A percentile compares a stretch with the other conserved stretches of the same genome.
Conservation (phyloP, 2,329 filamentous ascomycete genomes). For the Sarocladium kiliense region DNA sequence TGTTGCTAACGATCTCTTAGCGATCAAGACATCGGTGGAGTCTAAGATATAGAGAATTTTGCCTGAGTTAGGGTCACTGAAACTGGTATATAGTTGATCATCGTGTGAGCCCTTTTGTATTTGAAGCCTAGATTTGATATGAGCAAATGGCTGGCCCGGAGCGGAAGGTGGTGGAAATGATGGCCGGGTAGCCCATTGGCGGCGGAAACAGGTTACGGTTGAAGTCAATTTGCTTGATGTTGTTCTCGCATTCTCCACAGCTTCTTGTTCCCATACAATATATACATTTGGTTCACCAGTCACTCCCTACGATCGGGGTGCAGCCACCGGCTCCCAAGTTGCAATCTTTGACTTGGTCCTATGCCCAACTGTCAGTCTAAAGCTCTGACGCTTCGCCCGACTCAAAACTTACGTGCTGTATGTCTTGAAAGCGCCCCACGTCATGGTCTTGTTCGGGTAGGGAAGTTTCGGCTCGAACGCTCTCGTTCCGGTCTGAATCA, state of each 20-base stretch:
- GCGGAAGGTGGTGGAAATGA: no score
- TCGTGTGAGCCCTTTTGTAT: neutral
- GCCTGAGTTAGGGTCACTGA: neutral
- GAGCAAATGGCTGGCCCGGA: neutral
- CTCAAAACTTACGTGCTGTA: constrained; percentile 79
- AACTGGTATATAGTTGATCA: neutral
- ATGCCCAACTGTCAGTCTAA: neutral
- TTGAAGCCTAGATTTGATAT: constrained; percentile 1
- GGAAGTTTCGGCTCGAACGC: constrained; percentile 71
- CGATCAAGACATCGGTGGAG: constrained; percentile 36
- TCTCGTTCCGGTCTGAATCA: constrained; percentile 62
- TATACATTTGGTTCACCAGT: constrained; percentile 21
- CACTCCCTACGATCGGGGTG: constrained; percentile 23
- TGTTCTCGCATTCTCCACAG: constrained; percentile 9
- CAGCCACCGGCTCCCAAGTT: constrained; percentile 45
- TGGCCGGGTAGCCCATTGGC: no score
- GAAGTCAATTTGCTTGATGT: neutral
- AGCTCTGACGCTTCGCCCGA: neutral
- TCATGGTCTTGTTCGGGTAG: constrained; percentile 69
- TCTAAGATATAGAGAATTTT: constrained; percentile 19
- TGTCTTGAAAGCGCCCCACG: constrained; percentile 78
- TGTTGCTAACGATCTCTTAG: constrained; percentile 23
- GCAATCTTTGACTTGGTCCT: constrained; percentile 51
- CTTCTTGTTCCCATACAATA: constrained; percentile 14
- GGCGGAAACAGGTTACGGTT: no score